Conservation (phyloP, 768 basidiomycete genomes). For the Asterophora lycoperdoides region DNA sequence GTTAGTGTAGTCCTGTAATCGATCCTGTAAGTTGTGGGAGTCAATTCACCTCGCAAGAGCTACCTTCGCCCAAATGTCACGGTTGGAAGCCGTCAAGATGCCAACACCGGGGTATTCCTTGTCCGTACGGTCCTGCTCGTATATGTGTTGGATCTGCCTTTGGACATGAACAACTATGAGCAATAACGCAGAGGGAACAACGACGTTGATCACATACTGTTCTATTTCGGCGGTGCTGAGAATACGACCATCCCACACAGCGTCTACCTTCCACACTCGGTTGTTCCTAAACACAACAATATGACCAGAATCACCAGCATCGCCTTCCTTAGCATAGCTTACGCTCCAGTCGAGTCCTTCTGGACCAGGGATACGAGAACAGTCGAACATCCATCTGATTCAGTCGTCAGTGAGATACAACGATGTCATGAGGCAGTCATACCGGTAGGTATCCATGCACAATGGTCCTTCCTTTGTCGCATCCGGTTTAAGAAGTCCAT, state of each 20-base stretch:
- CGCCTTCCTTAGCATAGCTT: constrained; percentile 56
- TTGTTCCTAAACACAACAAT: constrained; percentile 85
- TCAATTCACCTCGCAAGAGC: background rate
- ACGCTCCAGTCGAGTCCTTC: constrained; percentile 76
- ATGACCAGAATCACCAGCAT: constrained; percentile 65
- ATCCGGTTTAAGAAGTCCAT: constrained; percentile 63
- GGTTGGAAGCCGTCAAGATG: constrained; percentile 69
- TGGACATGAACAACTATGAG: background rate
- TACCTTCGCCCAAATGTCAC: constrained; percentile 89
- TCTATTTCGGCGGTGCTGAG: constrained; percentile 64
- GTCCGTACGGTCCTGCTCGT: constrained; percentile 46
- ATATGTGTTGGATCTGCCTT: constrained; percentile 72
- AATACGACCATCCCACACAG: constrained; percentile 49
- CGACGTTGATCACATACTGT: constrained; percentile 35
- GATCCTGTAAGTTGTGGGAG: background rate
- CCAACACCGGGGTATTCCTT: constrained; percentile 72
- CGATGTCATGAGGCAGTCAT: constrained; percentile 8
- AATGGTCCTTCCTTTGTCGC: constrained; percentile 61
- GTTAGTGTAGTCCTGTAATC: constrained; percentile 54
- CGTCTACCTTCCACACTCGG: constrained; percentile 77
- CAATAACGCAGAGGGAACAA: background rate
- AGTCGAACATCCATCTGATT: constrained; percentile 88
- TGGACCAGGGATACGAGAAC: constrained; percentile 72
- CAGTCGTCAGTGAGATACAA: background rate
- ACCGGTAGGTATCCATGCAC: constrained; percentile 89